These are phyloP conservation scores for Daldinia grandis DNA, from an alignment of 495 filamentous ascomycete species.

Conservation along the genomic window DNA sequence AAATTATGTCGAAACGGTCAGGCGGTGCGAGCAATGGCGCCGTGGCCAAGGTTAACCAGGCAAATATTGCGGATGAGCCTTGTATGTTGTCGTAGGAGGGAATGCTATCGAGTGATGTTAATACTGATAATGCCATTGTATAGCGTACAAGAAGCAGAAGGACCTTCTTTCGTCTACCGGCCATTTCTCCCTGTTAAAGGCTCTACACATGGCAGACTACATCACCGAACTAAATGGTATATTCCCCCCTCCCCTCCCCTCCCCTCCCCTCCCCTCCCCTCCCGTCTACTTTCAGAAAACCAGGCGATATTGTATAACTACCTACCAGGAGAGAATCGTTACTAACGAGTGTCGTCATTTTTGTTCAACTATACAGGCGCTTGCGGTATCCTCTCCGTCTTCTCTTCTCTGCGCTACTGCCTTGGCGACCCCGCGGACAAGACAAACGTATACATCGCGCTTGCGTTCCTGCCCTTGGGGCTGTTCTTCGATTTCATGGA, in stretches of 20 bases:
- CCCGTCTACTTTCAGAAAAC: not conserved
- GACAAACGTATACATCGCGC: constrained; percentile 77
- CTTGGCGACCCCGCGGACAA: constrained; percentile 73
- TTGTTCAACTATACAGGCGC: constrained; percentile 64
- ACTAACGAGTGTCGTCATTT: constrained; percentile 6
- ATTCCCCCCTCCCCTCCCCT: constrained; percentile 52
- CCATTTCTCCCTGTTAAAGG: constrained; percentile 74
- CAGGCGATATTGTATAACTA: not conserved
- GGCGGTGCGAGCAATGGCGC: constrained; percentile 53
- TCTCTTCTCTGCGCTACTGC: constrained; percentile 95
- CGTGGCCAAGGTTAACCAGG: constrained; percentile 40
- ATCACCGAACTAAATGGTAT: constrained; percentile 96
- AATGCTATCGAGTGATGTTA: not conserved
- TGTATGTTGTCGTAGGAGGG: constrained; percentile 39
- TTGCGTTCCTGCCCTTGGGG: constrained; percentile 89
- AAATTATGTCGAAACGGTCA: constrained; percentile 60
- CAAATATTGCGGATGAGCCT: constrained; percentile 37
- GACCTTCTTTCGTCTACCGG: constrained; percentile 78
- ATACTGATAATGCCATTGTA: constrained; percentile 15
- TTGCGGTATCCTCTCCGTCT: constrained; percentile 91
- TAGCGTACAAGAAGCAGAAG: constrained; percentile 86
- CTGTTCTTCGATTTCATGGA: constrained; percentile 99
- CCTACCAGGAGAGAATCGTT: not conserved
- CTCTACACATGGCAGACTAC: constrained; percentile 91
- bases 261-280: too few species aligned